Evolutionary conservation across 768 basidiomycete species (phyloP).

Genomic region (Leccinum truebloodii): DNA sequence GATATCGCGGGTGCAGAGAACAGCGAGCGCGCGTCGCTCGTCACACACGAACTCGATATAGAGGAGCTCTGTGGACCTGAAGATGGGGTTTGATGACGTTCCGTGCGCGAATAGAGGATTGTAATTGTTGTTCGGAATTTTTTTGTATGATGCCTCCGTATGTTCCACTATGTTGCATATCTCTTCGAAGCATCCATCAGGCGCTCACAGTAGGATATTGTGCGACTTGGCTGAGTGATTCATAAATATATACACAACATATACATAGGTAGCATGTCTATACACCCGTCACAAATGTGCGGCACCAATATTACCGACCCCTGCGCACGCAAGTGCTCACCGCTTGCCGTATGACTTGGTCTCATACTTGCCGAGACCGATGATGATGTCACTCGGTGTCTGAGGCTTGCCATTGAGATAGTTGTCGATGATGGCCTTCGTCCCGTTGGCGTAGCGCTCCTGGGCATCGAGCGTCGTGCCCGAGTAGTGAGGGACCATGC

Average conservation of each 20-base stretch:
- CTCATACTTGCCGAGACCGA: slow-evolving; percentile 60
- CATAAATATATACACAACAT: neutral
- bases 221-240: neutral
- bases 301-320: neutral
- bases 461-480: slow-evolving; percentile 92
- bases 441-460: slow-evolving; percentile 77
- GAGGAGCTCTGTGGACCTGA: slow-evolving; percentile 49
- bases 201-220: neutral
- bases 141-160: neutral
- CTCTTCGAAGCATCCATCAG: neutral
- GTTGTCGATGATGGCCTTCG: slow-evolving; percentile 69
- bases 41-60: slow-evolving; percentile 43
- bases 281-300: neutral
- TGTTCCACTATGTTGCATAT: neutral
- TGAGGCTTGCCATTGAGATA: slow-evolving; percentile 66
- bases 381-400: slow-evolving; percentile 79
- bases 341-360: slow-evolving; percentile 44
- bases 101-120: neutral
- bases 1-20: slow-evolving; percentile 22
- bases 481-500: slow-evolving; percentile 87
- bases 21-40: slow-evolving; percentile 19
- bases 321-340: neutral
- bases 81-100: slow-evolving; percentile 29
- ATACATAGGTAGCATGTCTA: neutral
- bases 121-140: neutral